Base-by-base conservation (phyloP, 208 protist species). In the Trypanosoma platydactyli region DNA sequence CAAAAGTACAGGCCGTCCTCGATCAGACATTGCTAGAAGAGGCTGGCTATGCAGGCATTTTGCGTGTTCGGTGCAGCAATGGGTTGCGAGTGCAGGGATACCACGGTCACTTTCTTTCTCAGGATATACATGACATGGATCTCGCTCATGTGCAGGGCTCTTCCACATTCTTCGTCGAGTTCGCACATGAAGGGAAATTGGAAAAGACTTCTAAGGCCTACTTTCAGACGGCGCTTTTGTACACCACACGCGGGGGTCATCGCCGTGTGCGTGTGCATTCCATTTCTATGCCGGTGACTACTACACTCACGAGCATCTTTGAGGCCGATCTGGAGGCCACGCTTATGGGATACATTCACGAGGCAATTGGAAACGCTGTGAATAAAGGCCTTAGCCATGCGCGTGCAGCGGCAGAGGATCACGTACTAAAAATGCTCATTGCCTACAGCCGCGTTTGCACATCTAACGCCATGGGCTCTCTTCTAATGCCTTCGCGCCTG, bases 221-320 rank as follows among this genome's bases (percentile, higher is more conserved):
- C 71, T 88, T 97, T 70, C 96, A 98, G 81, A 70, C 68, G 11
- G 94, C 94, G 25, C 70, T 98, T 40, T 86, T 98, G 20, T 98
- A 98, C 79, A 98, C 96, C 16, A 94, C 92, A 11, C 75, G 81
- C 64, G 76, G 55, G 13, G 96, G 96, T 24, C 68, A 88, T 30
- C 80, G 96, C 16, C 90, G 92, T 5, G 83, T 98, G 35, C 92
- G 96, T 18, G 84, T 97, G 42, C 84, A 94, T 45, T 97, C 89
- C 41, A 71, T 80, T 33, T 81, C 82, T 12, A 58, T 94, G 64
- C 77, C 73, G 22, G 76, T 89, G n/a, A 69, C 77, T 11, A 73
- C 66, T 27, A 79, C 77, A 27, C 52, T 89, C 22, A 73, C 71
- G 15, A 69, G 68, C 18, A 54, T 97, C 15, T 98, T 95, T 78